Conservation (phyloP, 768 basidiomycete genomes). For the Punctularia strigosozonata region DNA sequence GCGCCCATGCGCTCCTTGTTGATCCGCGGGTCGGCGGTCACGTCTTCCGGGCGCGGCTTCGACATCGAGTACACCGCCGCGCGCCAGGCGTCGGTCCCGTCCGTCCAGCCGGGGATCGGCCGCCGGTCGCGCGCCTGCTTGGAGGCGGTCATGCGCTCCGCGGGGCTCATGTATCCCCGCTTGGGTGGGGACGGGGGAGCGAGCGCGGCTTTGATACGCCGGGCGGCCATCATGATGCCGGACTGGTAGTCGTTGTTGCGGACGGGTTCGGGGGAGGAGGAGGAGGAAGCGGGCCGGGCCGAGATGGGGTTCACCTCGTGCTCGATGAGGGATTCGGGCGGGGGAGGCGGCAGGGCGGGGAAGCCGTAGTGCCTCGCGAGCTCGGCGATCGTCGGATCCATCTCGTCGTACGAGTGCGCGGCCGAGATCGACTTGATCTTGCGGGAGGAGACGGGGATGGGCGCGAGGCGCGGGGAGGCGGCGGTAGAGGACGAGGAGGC, state of each 20-base stretch:
- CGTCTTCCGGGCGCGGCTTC: slow-evolving; percentile 21
- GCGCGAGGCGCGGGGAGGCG: slow-evolving; percentile 8
- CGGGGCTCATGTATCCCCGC: slow-evolving; percentile 12
- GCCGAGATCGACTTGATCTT: slow-evolving; percentile 7
- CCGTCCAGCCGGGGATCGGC: slow-evolving; percentile 57
- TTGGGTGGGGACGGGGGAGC: slow-evolving; percentile 28
- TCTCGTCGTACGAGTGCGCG: slow-evolving; percentile 3
- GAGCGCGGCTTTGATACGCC: slow-evolving; percentile 37
- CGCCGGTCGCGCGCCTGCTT: slow-evolving; percentile 24
- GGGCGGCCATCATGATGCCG: slow-evolving; percentile 62
- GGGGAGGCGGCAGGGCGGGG: slow-evolving; percentile 40
- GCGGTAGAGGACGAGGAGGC: slow-evolving; percentile 12
- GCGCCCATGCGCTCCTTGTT: slow-evolving; percentile 19
- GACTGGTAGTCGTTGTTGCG: slow-evolving; percentile 31
- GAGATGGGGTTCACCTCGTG: too few species aligned
- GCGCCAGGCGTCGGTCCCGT: slow-evolving; percentile 59
- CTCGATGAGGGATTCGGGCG: too few species aligned
- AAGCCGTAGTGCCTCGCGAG: slow-evolving; percentile 32
- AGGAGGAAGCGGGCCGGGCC: slow-evolving; percentile 7
- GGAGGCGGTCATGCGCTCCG: slow-evolving; percentile 19
- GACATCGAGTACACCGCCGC: slow-evolving; percentile 45
- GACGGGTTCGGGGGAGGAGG: slow-evolving; percentile 13
- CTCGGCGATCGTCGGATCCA: slow-evolving; percentile 22
- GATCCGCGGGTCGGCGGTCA: slow-evolving; percentile 14
- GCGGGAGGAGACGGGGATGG: slow-evolving; percentile 12